Percentiles rank a stretch among this genome's conserved stretches.
These are phyloP conservation scores for Fraxinus albicans DNA, from an alignment of 305 asterid species.

Conservation along the genomic window DNA sequence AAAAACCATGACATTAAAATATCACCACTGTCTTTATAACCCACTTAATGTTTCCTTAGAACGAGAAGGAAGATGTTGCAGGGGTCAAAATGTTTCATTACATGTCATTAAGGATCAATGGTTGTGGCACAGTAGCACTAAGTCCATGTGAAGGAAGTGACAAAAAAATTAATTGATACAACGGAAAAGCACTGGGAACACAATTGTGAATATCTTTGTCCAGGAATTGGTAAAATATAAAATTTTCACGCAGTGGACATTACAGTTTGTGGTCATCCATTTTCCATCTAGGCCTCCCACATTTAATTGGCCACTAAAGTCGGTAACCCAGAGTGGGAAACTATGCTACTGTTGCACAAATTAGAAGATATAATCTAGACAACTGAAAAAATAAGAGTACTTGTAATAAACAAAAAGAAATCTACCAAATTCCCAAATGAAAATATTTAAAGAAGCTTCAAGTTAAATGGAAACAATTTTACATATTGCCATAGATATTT, in stretches of 20 bases:
- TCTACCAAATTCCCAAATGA: background rate
- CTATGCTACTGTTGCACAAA: background rate
- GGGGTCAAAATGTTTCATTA: background rate
- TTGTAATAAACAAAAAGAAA: background rate
- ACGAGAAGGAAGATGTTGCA: background rate
- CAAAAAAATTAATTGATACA: background rate
- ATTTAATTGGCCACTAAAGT: conserved; percentile 7
- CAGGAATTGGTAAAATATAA: background rate
- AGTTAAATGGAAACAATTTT: background rate
- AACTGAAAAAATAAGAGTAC: background rate
- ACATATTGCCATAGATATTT: background rate
- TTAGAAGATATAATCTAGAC: conserved; percentile 9
- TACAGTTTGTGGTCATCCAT: background rate
- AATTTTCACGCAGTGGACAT: background rate
- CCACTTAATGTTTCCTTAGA: background rate
- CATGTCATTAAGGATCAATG: background rate
- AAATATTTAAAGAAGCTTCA: background rate
- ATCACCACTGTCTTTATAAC: background rate
- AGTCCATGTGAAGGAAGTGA: conserved; percentile 3
- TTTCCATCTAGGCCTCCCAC: background rate
- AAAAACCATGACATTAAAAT: background rate
- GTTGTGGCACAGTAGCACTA: background rate
- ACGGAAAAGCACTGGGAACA: background rate
- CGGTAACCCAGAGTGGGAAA: conserved; percentile 10
- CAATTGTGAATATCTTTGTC: background rate